phyloP scores from a whole-genome alignment of 148 eudicot species.

The Rhododendron vialii region DNA sequence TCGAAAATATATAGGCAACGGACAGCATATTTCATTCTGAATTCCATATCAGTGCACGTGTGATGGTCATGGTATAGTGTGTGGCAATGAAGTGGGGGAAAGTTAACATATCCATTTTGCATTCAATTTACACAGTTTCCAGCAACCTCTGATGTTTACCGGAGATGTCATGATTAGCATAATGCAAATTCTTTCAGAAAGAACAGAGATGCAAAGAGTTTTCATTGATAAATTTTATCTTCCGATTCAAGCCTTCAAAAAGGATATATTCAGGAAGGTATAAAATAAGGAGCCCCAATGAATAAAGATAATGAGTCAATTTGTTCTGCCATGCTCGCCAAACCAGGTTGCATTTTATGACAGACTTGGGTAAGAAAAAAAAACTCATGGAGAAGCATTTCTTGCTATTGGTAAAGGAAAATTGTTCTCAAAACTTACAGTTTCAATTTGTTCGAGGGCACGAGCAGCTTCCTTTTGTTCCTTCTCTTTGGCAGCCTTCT shows the following conservation, averaged over 20 bases:
- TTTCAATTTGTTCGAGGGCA: constrained; percentile 86
- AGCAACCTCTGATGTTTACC: background rate
- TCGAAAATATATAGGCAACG: background rate
- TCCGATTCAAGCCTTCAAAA: background rate
- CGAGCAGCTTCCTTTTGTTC: constrained; percentile 59
- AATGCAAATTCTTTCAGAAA: background rate
- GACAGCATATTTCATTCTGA: background rate
- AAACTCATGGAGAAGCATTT: background rate
- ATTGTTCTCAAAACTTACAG: constrained; percentile 36
- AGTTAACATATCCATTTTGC: background rate
- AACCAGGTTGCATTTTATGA: background rate
- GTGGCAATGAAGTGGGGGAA: background rate
- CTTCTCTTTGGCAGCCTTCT: constrained; percentile 78
- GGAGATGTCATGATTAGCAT: background rate
- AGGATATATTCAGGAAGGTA: background rate
- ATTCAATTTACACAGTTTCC: background rate
- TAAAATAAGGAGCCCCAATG: background rate
- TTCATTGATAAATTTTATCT: background rate
- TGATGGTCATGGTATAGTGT: background rate
- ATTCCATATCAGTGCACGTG: background rate
- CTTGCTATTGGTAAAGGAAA: background rate
- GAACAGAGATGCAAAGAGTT: background rate
- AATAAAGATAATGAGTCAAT: background rate
- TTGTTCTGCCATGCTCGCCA: background rate
- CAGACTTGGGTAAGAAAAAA: background rate